Evolutionary conservation across 768 basidiomycete species (phyloP), one percentile per base, ranked within the genome.

Genomic region (Leccinum disarticulatum): DNA sequence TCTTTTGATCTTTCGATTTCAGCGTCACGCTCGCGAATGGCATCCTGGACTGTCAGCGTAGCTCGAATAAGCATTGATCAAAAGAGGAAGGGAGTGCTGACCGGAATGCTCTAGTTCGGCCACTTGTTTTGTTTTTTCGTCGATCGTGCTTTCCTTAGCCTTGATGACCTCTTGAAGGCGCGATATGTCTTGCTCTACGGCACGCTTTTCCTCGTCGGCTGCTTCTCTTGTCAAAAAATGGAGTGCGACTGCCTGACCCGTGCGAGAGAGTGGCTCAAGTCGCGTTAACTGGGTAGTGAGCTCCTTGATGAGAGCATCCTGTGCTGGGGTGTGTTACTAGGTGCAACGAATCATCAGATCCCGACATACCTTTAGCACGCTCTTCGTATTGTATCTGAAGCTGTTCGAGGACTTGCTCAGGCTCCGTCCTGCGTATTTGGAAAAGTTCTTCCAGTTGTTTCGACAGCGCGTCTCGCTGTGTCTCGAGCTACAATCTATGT

Each of bases 201-300:
- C 71, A 47, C 78, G 79, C 65, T 83, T 85, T 73, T 91, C 88
- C 56, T 84, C 84, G 58, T 91, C 85, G 6, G 86, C 89, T 3
- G 83, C 83, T 59, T 90, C 89, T 56, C 88, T 83, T 9, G 89
- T 89, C 13, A 93, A 73, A 51, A 93, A 80, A 64, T 88, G 84
- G 31, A 87, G 76, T 5, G 83, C 79, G 3, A 81, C 77, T 14
- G 74, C 76, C 61, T 81, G 82, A 6, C 79, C 81, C 30, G 79
- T 72, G 47, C 77, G 75, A 47, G 82, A 75, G 36, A 87, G 74
- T 6, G 84, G 84, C 61, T 87, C 82, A 48, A 81, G 77, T 28
- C 77, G 80, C 3, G 83, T 75, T 5, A 88, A 71, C 64, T 85
- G 80, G 17, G 77, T 72, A 4, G 79, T 83, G 11, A 90, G 75